A percentile compares a stretch with the other conserved stretches of the same genome.
These are phyloP conservation scores for Podospora comata DNA, from an alignment of 495 filamentous ascomycete species.

Conservation along the genomic window DNA sequence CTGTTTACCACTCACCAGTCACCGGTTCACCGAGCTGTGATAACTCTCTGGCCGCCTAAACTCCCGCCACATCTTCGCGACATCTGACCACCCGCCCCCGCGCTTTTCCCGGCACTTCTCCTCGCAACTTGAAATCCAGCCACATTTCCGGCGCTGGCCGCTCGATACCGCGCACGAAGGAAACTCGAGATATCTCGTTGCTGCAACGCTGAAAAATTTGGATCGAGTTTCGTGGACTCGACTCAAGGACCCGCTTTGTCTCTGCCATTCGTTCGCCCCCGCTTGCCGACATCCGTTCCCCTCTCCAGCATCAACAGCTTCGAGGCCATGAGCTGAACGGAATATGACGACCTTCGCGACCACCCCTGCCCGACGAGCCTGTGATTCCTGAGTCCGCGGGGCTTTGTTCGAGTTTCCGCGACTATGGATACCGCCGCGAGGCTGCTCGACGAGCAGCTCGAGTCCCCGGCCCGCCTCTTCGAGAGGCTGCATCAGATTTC, in stretches of 20 bases:
- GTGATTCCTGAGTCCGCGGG: slow-evolving; percentile 26
- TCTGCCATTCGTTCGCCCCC: slow-evolving; percentile 18
- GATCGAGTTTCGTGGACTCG: not conserved
- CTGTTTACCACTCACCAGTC: not conserved
- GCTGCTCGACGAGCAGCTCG: slow-evolving; percentile 58
- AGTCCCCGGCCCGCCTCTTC: slow-evolving; percentile 66
- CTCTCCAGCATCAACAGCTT: slow-evolving; percentile 8
- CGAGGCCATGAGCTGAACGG: slow-evolving; percentile 27
- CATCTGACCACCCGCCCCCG: not conserved
- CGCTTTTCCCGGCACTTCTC: not conserved
- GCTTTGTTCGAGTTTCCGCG: slow-evolving; percentile 16
- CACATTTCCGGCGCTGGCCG: not conserved
- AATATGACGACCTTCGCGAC: slow-evolving; percentile 41
- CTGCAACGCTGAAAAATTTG: slow-evolving; percentile 11
- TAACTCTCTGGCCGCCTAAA: not conserved
- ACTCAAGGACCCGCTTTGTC: slow-evolving; percentile 16
- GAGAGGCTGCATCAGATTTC: slow-evolving; percentile 69
- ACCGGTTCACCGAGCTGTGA: not conserved
- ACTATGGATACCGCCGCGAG: slow-evolving; percentile 49
- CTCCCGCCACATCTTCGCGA: not conserved
- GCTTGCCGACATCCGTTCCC: slow-evolving; percentile 22
- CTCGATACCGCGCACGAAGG: not conserved
- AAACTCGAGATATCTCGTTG: not conserved
- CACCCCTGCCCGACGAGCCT: slow-evolving; percentile 29
- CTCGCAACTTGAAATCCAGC: not conserved